These are phyloP conservation scores for Schwanniomyces pseudopolymorphus DNA, from an alignment of 805 yeast genomes.

Conservation along the genomic window DNA sequence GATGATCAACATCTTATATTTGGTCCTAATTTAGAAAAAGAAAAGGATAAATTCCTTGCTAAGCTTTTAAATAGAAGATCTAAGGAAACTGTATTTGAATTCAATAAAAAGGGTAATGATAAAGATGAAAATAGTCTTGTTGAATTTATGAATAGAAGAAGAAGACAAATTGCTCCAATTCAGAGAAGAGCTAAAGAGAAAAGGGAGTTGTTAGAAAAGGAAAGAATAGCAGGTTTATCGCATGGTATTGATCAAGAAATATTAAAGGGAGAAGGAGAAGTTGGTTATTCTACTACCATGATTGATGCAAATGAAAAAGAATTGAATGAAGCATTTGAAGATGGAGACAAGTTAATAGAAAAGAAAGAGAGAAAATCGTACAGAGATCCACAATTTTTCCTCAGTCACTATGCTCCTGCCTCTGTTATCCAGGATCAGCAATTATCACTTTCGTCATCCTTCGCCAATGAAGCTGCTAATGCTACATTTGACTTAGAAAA, in stretches of 20 bases:
- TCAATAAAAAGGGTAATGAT: slow-evolving; percentile 48
- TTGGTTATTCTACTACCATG: slow-evolving; percentile 45
- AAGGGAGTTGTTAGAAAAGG: slow-evolving; percentile 65
- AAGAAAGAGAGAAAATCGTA: slow-evolving; percentile 48
- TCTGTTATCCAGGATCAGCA: slow-evolving; percentile 81
- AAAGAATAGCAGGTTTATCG: slow-evolving; percentile 70
- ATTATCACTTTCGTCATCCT: slow-evolving; percentile 55
- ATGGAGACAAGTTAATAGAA: slow-evolving; percentile 44
- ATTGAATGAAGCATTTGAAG: slow-evolving; percentile 49
- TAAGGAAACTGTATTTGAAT: slow-evolving; percentile 94
- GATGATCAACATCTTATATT: slow-evolving; percentile 82
- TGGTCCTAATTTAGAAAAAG: slow-evolving; percentile 72
- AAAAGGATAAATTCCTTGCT: slow-evolving; percentile 69
- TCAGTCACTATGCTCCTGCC: slow-evolving; percentile 88
- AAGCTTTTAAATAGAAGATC: slow-evolving; percentile 65
- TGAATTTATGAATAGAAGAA: slow-evolving; percentile 80
- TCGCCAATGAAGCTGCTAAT: slow-evolving; percentile 77
- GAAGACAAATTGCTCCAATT: slow-evolving; percentile 85
- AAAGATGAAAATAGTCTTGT: slow-evolving; percentile 63
- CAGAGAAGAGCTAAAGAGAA: slow-evolving; percentile 77
- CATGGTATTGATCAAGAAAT: slow-evolving; percentile 76
- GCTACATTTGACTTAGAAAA: slow-evolving; percentile 83
- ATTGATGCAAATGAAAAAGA: slow-evolving; percentile 44
- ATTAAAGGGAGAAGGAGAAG: slow-evolving; percentile 51
- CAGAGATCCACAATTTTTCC: slow-evolving; percentile 76